Percentiles rank a stretch among this genome's conserved stretches.
These are phyloP conservation scores for Phymatotrichopsis omnivora DNA, from an alignment of 2,329 filamentous ascomycete genomes.

Conservation along the genomic window DNA sequence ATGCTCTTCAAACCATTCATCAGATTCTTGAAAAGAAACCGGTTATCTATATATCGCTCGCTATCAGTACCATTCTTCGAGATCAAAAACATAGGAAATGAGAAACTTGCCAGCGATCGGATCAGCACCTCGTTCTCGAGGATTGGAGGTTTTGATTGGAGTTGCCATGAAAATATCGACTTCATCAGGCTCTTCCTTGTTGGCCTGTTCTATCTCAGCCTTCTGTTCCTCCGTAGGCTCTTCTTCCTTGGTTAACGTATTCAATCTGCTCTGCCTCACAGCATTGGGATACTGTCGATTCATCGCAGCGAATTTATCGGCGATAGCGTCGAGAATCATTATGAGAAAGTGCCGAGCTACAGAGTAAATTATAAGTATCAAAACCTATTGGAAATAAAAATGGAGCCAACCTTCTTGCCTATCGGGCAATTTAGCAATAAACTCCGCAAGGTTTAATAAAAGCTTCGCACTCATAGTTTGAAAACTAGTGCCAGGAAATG, in stretches of 20 bases:
- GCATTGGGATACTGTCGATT: conserved; percentile 92
- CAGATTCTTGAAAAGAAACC: conserved; percentile 93
- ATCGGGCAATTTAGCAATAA: conserved; percentile 85
- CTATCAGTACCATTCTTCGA: conserved; percentile 17
- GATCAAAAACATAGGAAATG: background rate
- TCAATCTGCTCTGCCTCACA: conserved; percentile 75
- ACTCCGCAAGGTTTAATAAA: conserved; percentile 94
- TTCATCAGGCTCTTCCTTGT: conserved; percentile 81
- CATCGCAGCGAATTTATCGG: conserved; percentile 97
- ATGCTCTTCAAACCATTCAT: conserved; percentile 94
- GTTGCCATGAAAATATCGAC: conserved; percentile 95
- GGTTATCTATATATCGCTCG: conserved; percentile 63
- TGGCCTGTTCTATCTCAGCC: conserved; percentile 62
- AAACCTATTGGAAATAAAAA: background rate
- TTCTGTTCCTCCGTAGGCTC: conserved; percentile 64
- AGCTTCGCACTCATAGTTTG: conserved; percentile 99
- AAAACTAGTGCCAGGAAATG: conserved; percentile 94
- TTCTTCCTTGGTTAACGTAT: conserved; percentile 50
- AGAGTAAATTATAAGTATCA: conserved; percentile 10
- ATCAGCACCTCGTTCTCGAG: conserved; percentile 76
- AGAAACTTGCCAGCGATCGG: conserved; percentile 50
- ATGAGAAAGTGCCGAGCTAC: conserved; percentile 81
- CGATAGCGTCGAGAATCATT: conserved; percentile 95
- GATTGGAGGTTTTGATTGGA: conserved; percentile 90
- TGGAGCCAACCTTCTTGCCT: conserved; percentile 55